Base-by-base conservation (phyloP, 2,329 filamentous ascomycete species). In the Immersiporthe knoxdaviesiana region DNA sequence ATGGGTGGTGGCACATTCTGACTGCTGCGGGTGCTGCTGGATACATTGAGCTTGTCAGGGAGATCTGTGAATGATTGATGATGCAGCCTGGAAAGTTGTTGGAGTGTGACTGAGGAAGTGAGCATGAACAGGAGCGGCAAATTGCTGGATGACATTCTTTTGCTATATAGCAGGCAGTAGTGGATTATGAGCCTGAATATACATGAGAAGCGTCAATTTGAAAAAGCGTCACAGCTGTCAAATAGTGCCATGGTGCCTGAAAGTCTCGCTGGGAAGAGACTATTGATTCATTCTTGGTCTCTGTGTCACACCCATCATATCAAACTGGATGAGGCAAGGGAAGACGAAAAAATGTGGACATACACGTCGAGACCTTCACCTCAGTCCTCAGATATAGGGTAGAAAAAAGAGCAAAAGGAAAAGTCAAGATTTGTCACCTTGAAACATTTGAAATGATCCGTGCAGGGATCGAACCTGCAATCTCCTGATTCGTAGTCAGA, bases 1-100 rank as follows among this genome's bases (percentile, higher is more conserved):
- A 90, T 73, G 88, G 87, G 0, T 90, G 87, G 88, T 90, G 88
- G 88, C 88, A 90, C 73, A 77, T 90, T 21, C 77, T 88, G 35
- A 90, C 87, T 0, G 88, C 85, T 0, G 78, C 87, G 27, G 83
- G 85, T 0, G 86, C 87, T 5, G 81, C 81, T 32, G 74, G 75
- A 61, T 81, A 80, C 58, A 82, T 83, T 76, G 71, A 78, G 68
- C 68, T 79, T 35, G 74, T 76, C 16, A 74, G 79, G 69, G 77
- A 79, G 59, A 64, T 78, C 10, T 63, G 60, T 39, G 47, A 44
- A 1, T 65, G 63, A 60, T 16, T 12, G 56, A 2, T 3, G 8
- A 3, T 18, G 56, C 21, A 59, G 56, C 8, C 30, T 18, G 32
- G 37, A 6, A 37, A 37, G 32, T 30, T 0, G 11, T 18, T 32